A percentile compares a stretch with the other conserved stretches of the same genome.
Conservation (phyloP, 192 early-diverging fungal genomes). For the Oehlia diaphana region DNA sequence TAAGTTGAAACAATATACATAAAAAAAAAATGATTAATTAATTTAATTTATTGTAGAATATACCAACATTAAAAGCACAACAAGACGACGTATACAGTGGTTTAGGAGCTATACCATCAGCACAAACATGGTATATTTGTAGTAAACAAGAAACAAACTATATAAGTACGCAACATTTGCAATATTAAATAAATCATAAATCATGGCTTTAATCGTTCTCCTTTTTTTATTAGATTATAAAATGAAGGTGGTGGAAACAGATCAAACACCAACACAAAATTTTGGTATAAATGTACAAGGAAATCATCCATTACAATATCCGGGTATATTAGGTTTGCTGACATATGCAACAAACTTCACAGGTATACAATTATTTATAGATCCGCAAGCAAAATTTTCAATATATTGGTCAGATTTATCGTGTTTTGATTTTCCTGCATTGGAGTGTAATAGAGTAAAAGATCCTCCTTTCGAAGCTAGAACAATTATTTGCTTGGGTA, state of each 20-base stretch:
- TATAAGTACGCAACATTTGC: background rate
- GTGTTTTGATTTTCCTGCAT: background rate
- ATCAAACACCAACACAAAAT: background rate
- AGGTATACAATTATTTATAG: background rate
- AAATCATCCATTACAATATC: background rate
- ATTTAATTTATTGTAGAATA: background rate
- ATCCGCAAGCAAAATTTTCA: background rate
- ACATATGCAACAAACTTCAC: background rate
- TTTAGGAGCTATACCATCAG: background rate
- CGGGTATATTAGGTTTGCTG: background rate
- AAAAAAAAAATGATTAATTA: background rate
- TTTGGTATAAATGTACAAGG: background rate
- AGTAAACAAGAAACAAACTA: background rate
- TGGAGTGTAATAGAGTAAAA: background rate
- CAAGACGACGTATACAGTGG: background rate
- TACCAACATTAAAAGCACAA: background rate
- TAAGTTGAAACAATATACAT: background rate
- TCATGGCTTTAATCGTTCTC: background rate
- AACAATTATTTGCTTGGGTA: background rate
- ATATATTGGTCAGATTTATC: background rate
- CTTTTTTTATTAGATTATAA: background rate
- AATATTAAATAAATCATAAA: background rate
- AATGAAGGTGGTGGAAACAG: background rate
- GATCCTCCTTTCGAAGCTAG: background rate
- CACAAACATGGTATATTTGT: conserved; percentile 1